A percentile compares a stretch with the other conserved stretches of the same genome.
Conservation (phyloP, 2,329 filamentous ascomycete genomes). For the Xylariaceae sp. region DNA sequence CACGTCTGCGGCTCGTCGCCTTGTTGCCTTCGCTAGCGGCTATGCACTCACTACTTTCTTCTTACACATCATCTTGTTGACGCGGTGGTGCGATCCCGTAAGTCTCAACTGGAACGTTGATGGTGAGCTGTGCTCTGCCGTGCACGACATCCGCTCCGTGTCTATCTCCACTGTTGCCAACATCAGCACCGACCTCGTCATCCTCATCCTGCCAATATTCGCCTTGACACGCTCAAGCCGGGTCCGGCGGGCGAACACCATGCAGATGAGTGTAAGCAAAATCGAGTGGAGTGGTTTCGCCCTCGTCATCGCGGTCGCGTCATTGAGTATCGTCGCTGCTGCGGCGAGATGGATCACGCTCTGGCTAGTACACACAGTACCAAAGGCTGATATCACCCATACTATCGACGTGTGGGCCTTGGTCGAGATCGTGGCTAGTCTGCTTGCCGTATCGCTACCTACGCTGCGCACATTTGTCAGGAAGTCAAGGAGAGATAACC, state of each 20-base stretch:
- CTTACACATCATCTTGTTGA: slow-evolving; percentile 19
- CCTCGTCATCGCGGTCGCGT: slow-evolving; percentile 22
- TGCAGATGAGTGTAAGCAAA: slow-evolving; percentile 12
- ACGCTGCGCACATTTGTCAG: slow-evolving; percentile 21
- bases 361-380: slow-evolving; percentile 18
- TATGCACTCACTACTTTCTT: slow-evolving; percentile 17
- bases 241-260: slow-evolving; percentile 14
- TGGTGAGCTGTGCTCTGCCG: slow-evolving; percentile 20
- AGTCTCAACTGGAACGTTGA: slow-evolving; percentile 20
- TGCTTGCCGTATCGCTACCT: slow-evolving; percentile 22
- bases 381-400: slow-evolving; percentile 23
- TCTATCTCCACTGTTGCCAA: slow-evolving; percentile 22
- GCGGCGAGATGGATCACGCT: slow-evolving; percentile 22
- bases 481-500: slow-evolving; percentile 9
- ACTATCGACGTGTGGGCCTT: slow-evolving; percentile 25
- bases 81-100: slow-evolving; percentile 20
- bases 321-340: slow-evolving; percentile 22
- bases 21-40: slow-evolving; percentile 13
- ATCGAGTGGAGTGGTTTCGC: slow-evolving; percentile 22
- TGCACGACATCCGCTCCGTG: slow-evolving; percentile 22
- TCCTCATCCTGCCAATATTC: slow-evolving; percentile 20
- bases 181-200: slow-evolving; percentile 21
- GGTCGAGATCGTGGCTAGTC: slow-evolving; percentile 23
- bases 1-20: slow-evolving; percentile 7
- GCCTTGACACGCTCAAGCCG: slow-evolving; percentile 14